Evolutionary conservation across 2,329 filamentous ascomycete genomes (phyloP).

Genomic region (Trichoderma asperellum): DNA sequence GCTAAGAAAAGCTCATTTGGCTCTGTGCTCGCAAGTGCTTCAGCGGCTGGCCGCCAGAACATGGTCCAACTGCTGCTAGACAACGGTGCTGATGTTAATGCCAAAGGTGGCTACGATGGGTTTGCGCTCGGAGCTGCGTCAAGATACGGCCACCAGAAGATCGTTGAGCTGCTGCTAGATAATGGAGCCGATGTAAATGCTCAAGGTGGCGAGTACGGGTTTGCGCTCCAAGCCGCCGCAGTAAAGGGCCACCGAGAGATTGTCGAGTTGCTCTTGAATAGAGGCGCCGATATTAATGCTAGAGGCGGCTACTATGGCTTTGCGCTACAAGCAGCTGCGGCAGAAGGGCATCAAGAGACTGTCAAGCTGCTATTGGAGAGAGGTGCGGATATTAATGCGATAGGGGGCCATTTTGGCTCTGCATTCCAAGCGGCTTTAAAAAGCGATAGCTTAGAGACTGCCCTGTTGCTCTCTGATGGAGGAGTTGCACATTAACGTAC

Average conservation of each 20-base stretch:
- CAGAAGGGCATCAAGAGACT: background rate
- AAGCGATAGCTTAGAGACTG: too few relatives aligned
- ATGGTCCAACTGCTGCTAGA: constrained; percentile 13
- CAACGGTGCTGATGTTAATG: constrained; percentile 12
- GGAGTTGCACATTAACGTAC: too few relatives aligned
- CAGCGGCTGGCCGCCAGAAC: background rate
- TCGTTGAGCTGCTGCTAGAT: constrained; percentile 8
- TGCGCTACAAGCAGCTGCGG: background rate
- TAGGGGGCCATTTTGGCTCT: background rate
- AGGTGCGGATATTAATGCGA: constrained; percentile 1
- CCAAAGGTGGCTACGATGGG: background rate
- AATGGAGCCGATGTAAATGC: background rate
- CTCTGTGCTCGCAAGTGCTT: background rate
- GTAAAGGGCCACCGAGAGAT: background rate
- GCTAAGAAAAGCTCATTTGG: background rate
- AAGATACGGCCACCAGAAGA: background rate
- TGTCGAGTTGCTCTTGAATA: background rate
- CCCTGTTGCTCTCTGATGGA: too few relatives aligned
- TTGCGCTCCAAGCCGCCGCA: constrained; percentile 9
- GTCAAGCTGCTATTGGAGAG: constrained; percentile 13
- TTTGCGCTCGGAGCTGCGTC: constrained; percentile 1
- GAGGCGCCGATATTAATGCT: background rate
- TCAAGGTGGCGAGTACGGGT: background rate
- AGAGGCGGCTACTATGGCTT: background rate
- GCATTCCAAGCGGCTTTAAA: background rate